Conservation (phyloP, 2,329 filamentous ascomycete species). For the Aaosphaeria pasadenensis region DNA sequence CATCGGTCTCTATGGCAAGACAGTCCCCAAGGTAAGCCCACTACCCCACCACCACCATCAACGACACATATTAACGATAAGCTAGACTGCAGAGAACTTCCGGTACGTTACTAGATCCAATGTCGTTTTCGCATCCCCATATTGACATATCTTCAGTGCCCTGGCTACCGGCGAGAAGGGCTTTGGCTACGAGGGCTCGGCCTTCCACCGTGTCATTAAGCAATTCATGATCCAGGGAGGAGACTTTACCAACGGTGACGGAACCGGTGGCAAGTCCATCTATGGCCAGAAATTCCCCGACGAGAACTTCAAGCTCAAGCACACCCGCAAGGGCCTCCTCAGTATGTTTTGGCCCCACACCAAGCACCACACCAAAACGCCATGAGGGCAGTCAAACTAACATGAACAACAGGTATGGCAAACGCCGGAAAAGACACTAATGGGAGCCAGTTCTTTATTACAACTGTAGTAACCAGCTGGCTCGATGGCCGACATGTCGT, state of each 20-base stretch:
- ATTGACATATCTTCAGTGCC: slow-evolving; percentile 50
- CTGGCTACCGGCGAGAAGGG: slow-evolving; percentile 84
- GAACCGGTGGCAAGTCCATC: slow-evolving; percentile 85
- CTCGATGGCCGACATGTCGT: slow-evolving; percentile 83
- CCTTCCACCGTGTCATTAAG: slow-evolving; percentile 89
- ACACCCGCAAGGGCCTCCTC: slow-evolving; percentile 78
- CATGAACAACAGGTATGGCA: slow-evolving; percentile 62
- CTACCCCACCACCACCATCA: background rate
- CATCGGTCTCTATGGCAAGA: slow-evolving; percentile 84
- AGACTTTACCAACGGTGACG: slow-evolving; percentile 80
- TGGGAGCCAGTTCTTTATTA: slow-evolving; percentile 94
- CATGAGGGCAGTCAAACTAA: slow-evolving; percentile 3
- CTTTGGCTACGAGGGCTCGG: slow-evolving; percentile 76
- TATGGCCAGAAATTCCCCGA: slow-evolving; percentile 81
- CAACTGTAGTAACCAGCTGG: slow-evolving; percentile 77
- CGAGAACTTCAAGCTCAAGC: slow-evolving; percentile 94
- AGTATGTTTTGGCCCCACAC: slow-evolving; percentile 49
- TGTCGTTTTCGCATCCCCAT: background rate
- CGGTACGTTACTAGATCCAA: slow-evolving; percentile 42
- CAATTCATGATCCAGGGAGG: slow-evolving; percentile 90
- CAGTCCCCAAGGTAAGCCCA: slow-evolving; percentile 65
- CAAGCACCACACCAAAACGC: background rate
- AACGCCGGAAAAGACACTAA: slow-evolving; percentile 84
- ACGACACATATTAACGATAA: slow-evolving; percentile 8
- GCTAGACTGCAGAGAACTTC: slow-evolving; percentile 63